Evolutionary conservation across 202 grass and related monocot genomes (phyloP), one percentile per base, ranked within the genome.

Genomic region (Bolboschoenoplectus hybrid): DNA sequence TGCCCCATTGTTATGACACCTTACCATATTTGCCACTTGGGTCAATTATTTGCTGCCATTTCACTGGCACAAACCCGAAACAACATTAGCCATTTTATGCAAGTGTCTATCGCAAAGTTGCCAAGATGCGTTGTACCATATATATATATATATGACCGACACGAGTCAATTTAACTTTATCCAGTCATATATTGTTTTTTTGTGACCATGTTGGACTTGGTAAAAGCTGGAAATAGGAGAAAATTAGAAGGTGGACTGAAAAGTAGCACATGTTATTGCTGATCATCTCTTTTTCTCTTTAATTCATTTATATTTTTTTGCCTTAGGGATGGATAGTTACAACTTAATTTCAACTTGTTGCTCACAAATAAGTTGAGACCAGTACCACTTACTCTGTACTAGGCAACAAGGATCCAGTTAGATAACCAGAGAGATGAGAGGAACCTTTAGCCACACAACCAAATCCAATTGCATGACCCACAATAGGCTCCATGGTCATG

Each of bases 401-500:
- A 41, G 14, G 52, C 34, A 79, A 19, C 35, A 79, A 43, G 52
- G 52, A 79, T 58, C 36, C 35, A 80, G 55, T 61, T 61, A 61
- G 53, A 80, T 80, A 2, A 60, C 60, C 35, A 60, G 6, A 80
- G 35, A 80, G 3, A 43, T 11, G 55, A 80, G 55, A 36, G 36
- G 20, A 11, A 36, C 3, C 16, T 43, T 60, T 43, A 80, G 76
- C 55, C 76, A 80, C 75, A 57, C 55, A 80, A 43, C 36, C 16
- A 58, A 58, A 80, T 19, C 76, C 26, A 19, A 43, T 80, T 78
- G 5, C 0, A 80, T 58, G 36, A 35, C 55, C 73, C 53, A 80
- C 76, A 80, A 44, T 44, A 12, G 76, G 76, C 55, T 80, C 76
- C 55, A 61, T 11, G 17, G 12, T n/a, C 55, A 80, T 80, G 8